Evolutionary conservation across 306 rosid genomes (phyloP), one percentile per base, ranked within the genome.

Genomic region (Leucaena leucocephala): DNA sequence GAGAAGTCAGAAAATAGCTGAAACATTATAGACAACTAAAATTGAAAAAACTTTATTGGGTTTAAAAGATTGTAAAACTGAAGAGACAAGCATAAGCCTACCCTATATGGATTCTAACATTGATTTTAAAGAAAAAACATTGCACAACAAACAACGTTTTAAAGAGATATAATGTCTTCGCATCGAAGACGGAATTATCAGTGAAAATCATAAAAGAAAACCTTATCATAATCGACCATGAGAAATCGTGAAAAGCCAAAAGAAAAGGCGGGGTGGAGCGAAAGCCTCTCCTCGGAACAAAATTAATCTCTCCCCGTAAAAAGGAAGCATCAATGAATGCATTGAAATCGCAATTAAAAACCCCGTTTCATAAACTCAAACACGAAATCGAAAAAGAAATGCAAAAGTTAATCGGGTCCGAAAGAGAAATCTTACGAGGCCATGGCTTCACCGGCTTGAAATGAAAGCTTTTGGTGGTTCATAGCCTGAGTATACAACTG

Each of bases 361-460:
- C 21, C 39, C 19, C 52, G 12, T 36, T 22, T 36, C 38, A 52
- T 2, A 57, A 40, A 74, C 40, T 39, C 39, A 57, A 74, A 55
- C 68, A 14, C 54, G 21, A 57, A 74, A 74, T 38, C 12, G 9
- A 8, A 6, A 46, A 46, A 27, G 13, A 46, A 46, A 46, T 6
- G 52, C 17, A 50, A 34, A 36, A 11, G 2, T 19, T n/a, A 19
- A 0, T 10, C 42, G 4, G 12, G 63, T 59, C 6, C 2, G 38
- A 16, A 19, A 36, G 64, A 21, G 39, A 70, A 46, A 44, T 4
- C 79, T 63, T 76, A 85, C 91, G 14, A 87, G 91, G 68, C 82
- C 83, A 35, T 87, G 89, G 33, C 89, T 83, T 87, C 84, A 63
- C 89, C 89, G 70, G 91, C 84, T 61, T 85, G 91, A 71, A 87